Evolutionary conservation across 1,284 basidiomycete genomes (phyloP).

Genomic region (Ustilago bromivora): DNA sequence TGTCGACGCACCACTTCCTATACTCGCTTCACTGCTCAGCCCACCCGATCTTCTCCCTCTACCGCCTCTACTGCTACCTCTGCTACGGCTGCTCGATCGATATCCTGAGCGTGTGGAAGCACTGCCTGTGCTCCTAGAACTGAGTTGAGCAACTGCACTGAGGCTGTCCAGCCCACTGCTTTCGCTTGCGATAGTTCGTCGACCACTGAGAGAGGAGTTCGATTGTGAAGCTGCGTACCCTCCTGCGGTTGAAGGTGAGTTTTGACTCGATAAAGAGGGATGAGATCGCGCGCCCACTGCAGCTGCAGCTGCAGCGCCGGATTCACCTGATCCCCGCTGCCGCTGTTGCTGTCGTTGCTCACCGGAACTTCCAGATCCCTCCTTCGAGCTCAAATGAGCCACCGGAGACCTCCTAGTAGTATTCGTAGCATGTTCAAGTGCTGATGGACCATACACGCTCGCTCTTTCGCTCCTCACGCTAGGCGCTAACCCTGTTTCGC

Average conservation of each 20-base stretch:
- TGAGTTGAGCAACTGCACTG: conserved; percentile 36
- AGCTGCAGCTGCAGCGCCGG: background rate
- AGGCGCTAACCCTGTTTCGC: conserved; percentile 34
- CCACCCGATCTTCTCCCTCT: conserved; percentile 7
- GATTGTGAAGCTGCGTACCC: conserved; percentile 52
- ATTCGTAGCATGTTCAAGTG: conserved; percentile 26
- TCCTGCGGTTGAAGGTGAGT: conserved; percentile 18
- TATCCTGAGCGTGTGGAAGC: conserved; percentile 32
- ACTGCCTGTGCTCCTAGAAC: conserved; percentile 39
- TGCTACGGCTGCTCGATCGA: conserved; percentile 29
- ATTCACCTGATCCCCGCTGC: background rate
- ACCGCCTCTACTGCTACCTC: conserved; percentile 26
- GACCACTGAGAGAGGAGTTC: conserved; percentile 32
- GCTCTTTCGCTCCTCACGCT: conserved; percentile 52
- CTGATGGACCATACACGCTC: conserved; percentile 43
- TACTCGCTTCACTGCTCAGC: conserved; percentile 30
- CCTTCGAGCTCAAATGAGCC: conserved; percentile 28
- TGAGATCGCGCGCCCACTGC: conserved; percentile 13
- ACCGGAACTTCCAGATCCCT: conserved; percentile 37
- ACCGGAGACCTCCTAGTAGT: conserved; percentile 30
- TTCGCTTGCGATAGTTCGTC: conserved; percentile 25
- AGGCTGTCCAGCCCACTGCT: conserved; percentile 45
- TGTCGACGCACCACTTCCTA: conserved; percentile 40
- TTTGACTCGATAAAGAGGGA: conserved; percentile 32
- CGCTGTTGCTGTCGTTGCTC: conserved; percentile 14